Base-by-base conservation (phyloP, 2,329 filamentous ascomycete genomes). In the Cryphonectria radicalis region DNA sequence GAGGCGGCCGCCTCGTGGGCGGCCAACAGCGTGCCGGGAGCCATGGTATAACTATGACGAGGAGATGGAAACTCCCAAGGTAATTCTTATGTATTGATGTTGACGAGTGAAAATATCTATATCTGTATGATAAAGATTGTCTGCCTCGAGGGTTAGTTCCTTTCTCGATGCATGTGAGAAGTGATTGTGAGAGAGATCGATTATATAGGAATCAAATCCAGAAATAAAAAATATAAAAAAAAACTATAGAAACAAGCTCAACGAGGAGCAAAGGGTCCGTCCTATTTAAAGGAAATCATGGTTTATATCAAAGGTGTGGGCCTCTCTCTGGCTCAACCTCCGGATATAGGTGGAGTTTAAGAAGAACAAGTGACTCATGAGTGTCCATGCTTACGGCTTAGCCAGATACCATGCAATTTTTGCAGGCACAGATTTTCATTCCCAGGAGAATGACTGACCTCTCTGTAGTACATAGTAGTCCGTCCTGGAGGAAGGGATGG, bases 1-100 rank as follows among this genome's bases (percentile, higher is more conserved):
- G 86, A 84, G 71, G 82, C 80, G 71, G 81, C 79, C 53, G 76
- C 75, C 63, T 80, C 78, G 69, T 78, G 55, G 82, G 73, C 85
- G 59, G 85, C 76, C 42, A 74, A 63, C 46, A 72, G 70, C 28
- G 75, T 75, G n/a, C 76, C 76, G 53, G 77, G 77, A 63, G 78
- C 74, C 78, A 80, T 80, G 63, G 46, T 70, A 64, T 50, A 22
- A 11, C 17, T 50, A 11, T 10, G 6, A 19, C 40, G 55, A 32
- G 25, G 1, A 59, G 28, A 19, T 14, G 28, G 14, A 19, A 32
- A 32, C 14, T 50, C 55, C 28, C 7, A 19, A 19, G 13, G 28
- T 59, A 35, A 10, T 28, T 7, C 2, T n/a, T 57, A n/a, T 50
- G 10, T 59, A 32, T 35, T 67, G 57, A 42, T 28, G 63, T 63